Base-by-base conservation (phyloP, 352 stramenopile species). In the Chloridella minuta region DNA sequence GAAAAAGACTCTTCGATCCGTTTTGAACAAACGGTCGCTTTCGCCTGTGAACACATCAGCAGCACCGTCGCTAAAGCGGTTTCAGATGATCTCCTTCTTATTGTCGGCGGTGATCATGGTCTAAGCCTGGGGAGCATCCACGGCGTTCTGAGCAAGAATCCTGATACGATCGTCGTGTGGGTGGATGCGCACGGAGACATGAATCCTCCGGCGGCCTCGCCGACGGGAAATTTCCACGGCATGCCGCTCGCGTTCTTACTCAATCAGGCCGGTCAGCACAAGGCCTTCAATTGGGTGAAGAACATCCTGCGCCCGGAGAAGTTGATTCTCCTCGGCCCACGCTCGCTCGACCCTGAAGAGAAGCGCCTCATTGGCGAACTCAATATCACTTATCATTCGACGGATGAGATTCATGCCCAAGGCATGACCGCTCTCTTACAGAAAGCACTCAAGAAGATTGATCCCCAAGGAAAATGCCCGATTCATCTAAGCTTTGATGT, bases 401-500 rank as follows among this genome's bases (percentile, higher is more conserved):
- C 98, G 95, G 93, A 97, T 88, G 93, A 97, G 80, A 95, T 98
- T 87, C 94, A 98, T 89, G 92, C 93, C 86, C 94, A 93, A 86
- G 95, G 95, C 24, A 98, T 98, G 88, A 95, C 94, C 86, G 91
- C 92, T 88, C 95, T 96, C 1, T 98, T 98, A 94, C 94, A 97
- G 88, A 93, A 94, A 90, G 93, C 94, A 28, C 89, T 98, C n/a
- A 92, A 97, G 86, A 93, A 97, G 90, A 90, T 98, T 0, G 91
- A n/a, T n/a, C n/a, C n/a, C 49, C 91, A 94, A 89, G 92, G 92
- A 80, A 88, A 94, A 87, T 91, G 94, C 25, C 94, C 94, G 23
- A 88, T 98, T 25, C 95, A 98, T 90, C 92, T 98, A 89, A 97
- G 92, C 87, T 98, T 97, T 89, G 95, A 98, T 88, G 97, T 98